phyloP scores from a whole-genome alignment of 2,329 filamentous ascomycete genomes.

The Aspergillus phoenicis region DNA sequence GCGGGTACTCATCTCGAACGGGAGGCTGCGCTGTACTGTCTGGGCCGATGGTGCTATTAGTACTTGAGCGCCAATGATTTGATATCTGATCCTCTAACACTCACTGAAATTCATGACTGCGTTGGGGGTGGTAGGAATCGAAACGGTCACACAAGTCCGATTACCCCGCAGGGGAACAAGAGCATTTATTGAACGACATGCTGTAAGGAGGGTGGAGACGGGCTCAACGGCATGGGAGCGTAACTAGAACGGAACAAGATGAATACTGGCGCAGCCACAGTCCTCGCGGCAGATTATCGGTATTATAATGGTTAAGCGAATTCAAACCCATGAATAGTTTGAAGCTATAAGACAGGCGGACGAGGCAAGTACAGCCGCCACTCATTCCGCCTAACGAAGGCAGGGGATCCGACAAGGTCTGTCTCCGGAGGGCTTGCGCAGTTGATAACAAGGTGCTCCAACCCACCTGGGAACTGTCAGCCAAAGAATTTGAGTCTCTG shows the following conservation, averaged over 20 bases:
- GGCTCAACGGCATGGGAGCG: background rate
- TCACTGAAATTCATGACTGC: background rate
- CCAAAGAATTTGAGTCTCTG: background rate
- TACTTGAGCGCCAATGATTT: background rate
- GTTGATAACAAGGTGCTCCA: background rate
- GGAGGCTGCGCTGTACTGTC: background rate
- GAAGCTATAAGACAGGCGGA: background rate
- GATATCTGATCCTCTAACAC: background rate
- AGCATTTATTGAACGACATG: background rate
- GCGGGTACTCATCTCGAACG: conserved; percentile 15
- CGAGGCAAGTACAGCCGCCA: background rate
- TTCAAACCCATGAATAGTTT: too few relatives aligned
- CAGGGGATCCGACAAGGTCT: too few relatives aligned
- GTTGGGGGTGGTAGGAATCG: background rate
- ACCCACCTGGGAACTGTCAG: too few relatives aligned
- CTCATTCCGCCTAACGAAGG: background rate
- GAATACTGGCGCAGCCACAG: too few relatives aligned
- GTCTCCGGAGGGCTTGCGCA: background rate
- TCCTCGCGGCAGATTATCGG: too few relatives aligned
- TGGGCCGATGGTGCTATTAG: background rate
- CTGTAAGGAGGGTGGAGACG: background rate
- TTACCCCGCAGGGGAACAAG: background rate
- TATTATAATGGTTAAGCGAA: too few relatives aligned
- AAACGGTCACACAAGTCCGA: background rate
- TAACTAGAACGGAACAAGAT: background rate